Percentiles rank a stretch among this genome's conserved stretches.
These are phyloP conservation scores for Davidsoniella eucalypti DNA, from an alignment of 2,329 filamentous ascomycete genomes.

Conservation along the genomic window DNA sequence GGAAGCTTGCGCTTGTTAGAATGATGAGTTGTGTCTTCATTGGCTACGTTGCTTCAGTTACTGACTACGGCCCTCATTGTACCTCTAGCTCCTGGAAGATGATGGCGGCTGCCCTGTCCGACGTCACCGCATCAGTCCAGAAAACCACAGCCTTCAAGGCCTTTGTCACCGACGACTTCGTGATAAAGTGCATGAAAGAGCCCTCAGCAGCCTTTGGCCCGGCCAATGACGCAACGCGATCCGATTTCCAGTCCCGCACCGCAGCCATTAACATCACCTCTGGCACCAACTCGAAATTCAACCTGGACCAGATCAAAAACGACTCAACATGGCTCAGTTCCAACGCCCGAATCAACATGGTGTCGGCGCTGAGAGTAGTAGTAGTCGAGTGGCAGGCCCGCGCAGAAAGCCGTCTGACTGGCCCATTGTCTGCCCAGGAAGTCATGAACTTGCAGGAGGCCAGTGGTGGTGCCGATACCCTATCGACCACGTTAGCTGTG, in stretches of 20 bases:
- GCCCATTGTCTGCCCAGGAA: slow-evolving; percentile 62
- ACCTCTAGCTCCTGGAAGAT: slow-evolving; percentile 42
- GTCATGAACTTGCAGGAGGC: slow-evolving; percentile 59
- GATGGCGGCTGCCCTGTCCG: slow-evolving; percentile 36
- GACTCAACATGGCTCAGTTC: slow-evolving; percentile 78
- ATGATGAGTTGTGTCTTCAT: background rate
- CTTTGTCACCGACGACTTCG: slow-evolving; percentile 57
- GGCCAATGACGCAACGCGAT: slow-evolving; percentile 45
- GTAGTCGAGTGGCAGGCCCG: slow-evolving; percentile 73
- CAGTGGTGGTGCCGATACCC: slow-evolving; percentile 45
- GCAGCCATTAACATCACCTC: slow-evolving; percentile 72
- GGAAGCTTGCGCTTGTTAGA: too few species aligned
- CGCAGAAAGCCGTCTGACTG: slow-evolving; percentile 53
- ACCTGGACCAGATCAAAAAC: slow-evolving; percentile 64
- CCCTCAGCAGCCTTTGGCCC: slow-evolving; percentile 52
- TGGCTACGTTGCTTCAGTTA: slow-evolving; percentile 13
- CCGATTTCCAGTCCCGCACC: slow-evolving; percentile 66
- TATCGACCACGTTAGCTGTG: slow-evolving; percentile 39
- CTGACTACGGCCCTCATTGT: background rate
- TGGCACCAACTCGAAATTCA: slow-evolving; percentile 46
- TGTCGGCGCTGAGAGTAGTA: slow-evolving; percentile 64
- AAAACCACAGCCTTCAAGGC: slow-evolving; percentile 38
- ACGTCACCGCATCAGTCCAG: slow-evolving; percentile 40
- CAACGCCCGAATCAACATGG: slow-evolving; percentile 60
- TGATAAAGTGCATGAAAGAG: slow-evolving; percentile 49